phyloP scores from a whole-genome alignment of 352 stramenopile species.

The Blastocystis sp. region DNA sequence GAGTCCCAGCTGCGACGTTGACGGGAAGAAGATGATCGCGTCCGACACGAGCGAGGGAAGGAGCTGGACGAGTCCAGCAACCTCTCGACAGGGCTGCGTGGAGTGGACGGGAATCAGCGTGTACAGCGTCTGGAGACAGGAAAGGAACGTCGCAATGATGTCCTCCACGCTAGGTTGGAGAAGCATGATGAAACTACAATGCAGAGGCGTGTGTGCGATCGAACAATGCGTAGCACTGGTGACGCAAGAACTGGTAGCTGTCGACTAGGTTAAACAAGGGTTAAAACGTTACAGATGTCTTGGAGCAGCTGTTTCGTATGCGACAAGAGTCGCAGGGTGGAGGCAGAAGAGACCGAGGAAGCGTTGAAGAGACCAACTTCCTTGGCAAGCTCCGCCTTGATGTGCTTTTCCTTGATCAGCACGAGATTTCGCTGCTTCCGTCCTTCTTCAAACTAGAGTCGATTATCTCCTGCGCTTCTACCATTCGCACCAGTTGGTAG shows the following conservation, averaged over 20 bases:
- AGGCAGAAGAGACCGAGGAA: neutral
- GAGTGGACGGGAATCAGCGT: neutral
- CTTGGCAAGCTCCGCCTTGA: neutral
- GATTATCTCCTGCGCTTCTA: neutral
- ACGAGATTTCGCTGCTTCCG: conserved; percentile 38
- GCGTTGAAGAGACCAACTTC: neutral
- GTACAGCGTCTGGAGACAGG: neutral
- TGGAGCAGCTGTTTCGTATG: neutral
- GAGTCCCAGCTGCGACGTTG: neutral
- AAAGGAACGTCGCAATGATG: neutral
- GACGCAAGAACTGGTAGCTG: neutral
- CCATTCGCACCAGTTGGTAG: neutral
- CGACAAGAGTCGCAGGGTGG: neutral
- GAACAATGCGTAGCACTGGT: conserved; percentile 25
- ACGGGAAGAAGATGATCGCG: neutral
- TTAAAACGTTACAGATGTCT: neutral
- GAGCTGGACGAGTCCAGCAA: neutral
- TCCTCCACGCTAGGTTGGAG: neutral
- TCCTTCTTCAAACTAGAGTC: conserved; percentile 20
- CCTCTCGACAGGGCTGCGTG: no score
- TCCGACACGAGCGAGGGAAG: neutral
- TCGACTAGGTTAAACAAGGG: neutral
- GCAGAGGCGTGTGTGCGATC: neutral
- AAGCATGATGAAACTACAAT: neutral
- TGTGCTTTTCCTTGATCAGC: conserved; percentile 11